Percentiles rank a stretch among this genome's conserved stretches.
Conservation (phyloP, 805 yeast genomes). For the Metschnikowia cerradonensis region DNA sequence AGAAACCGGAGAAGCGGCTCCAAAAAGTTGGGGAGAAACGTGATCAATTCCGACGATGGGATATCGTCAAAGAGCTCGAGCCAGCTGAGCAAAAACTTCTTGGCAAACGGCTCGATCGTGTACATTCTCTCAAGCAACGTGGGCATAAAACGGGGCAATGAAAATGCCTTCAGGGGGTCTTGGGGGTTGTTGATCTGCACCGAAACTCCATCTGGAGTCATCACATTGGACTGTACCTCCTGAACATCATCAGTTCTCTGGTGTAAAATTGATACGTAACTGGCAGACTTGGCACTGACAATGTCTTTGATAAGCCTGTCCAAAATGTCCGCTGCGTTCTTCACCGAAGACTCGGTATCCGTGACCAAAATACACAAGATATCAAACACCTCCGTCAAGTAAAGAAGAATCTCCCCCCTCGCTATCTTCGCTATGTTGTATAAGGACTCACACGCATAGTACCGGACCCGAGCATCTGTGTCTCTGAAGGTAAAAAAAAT, state of each 20-base stretch:
- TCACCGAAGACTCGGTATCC: constrained; percentile 85
- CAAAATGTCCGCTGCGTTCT: constrained; percentile 90
- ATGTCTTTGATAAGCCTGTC: constrained; percentile 91
- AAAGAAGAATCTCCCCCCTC: constrained; percentile 85
- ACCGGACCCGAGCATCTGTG: constrained; percentile 94
- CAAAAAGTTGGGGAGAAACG: constrained; percentile 83
- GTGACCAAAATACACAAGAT: constrained; percentile 86
- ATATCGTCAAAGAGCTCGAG: constrained; percentile 85
- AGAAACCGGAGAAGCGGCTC: constrained; percentile 79
- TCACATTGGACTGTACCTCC: constrained; percentile 36
- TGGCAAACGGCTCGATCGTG: constrained; percentile 86
- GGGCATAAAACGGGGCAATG: constrained; percentile 84
- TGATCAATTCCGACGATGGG: constrained; percentile 83
- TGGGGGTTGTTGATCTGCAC: constrained; percentile 58
- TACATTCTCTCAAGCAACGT: constrained; percentile 86
- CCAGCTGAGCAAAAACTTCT: constrained; percentile 93
- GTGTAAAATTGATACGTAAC: constrained; percentile 71
- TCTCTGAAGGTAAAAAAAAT: constrained; percentile 94
- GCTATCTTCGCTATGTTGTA: constrained; percentile 97
- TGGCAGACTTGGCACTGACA: constrained; percentile 89
- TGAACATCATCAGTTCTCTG: constrained; percentile 33
- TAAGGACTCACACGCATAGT: constrained; percentile 93
- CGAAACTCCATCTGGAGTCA: constrained; percentile 57
- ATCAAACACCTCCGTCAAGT: constrained; percentile 93
- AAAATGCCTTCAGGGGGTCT: constrained; percentile 65